These are phyloP conservation scores for Fusarium staphyleae DNA, from an alignment of 2,329 filamentous ascomycete species.

Conservation along the genomic window DNA sequence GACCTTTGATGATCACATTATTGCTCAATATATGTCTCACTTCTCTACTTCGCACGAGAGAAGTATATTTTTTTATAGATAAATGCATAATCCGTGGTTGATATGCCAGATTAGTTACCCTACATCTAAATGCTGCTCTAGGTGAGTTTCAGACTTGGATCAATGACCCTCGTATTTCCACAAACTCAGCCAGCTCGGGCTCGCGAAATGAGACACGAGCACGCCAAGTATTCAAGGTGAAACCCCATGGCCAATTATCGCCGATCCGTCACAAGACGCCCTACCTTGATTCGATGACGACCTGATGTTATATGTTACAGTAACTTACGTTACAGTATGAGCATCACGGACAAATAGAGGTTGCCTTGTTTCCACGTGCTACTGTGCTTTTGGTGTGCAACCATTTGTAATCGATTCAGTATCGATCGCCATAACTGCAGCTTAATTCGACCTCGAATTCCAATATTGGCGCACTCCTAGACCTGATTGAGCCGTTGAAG, in stretches of 20 bases:
- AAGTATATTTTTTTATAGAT: no score
- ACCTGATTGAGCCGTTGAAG: constrained; percentile 17
- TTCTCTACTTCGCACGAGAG: no score
- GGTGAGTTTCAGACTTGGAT: no score
- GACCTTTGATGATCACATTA: no score
- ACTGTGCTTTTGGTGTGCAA: neutral
- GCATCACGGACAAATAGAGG: neutral
- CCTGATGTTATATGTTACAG: no score
- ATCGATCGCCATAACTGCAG: constrained; percentile 5
- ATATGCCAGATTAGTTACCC: no score
- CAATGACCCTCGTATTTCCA: no score
- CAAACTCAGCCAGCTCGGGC: no score
- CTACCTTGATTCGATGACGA: neutral
- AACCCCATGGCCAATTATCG: neutral
- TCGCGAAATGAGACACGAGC: neutral
- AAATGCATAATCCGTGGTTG: no score
- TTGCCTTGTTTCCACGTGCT: neutral
- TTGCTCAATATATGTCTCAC: no score
- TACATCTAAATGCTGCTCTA: no score
- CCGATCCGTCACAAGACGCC: neutral
- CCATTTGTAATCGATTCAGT: neutral
- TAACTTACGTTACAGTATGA: no score
- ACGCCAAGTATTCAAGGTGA: neutral
- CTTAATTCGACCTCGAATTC: neutral
- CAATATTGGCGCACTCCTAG: constrained; percentile 1